These are phyloP conservation scores for Gaeumannomyces sp. DNA, from an alignment of 2,329 filamentous ascomycete genomes.

Conservation along the genomic window DNA sequence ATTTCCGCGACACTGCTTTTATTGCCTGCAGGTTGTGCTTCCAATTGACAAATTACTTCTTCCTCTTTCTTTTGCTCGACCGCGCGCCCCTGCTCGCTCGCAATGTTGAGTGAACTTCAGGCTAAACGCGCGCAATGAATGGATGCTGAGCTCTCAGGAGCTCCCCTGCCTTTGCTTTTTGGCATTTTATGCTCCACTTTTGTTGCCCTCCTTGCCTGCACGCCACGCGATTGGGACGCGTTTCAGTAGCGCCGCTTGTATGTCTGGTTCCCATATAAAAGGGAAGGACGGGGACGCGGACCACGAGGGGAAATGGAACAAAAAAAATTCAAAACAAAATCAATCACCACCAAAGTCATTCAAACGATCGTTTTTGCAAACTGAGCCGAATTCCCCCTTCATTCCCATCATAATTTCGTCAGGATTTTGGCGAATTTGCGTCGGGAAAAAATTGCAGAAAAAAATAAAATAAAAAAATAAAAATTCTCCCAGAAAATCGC, in stretches of 20 bases:
- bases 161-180: neutral
- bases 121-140: neutral
- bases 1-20: neutral
- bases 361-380: neutral
- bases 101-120: neutral
- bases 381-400: neutral
- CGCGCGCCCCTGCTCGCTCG: neutral
- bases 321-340: constrained; percentile 1
- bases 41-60: neutral
- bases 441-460: neutral
- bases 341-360: neutral
- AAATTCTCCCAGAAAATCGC: neutral
- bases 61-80: neutral
- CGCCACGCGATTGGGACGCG: neutral
- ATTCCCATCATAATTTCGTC: neutral
- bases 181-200: neutral
- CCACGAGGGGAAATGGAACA: neutral
- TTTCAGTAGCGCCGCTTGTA: neutral
- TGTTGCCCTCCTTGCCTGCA: neutral
- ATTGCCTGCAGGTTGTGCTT: neutral
- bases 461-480: neutral
- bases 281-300: neutral
- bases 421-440: neutral
- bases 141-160: neutral
- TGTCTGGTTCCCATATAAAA: neutral